Evolutionary conservation across 192 early-diverging fungal genomes (phyloP).

Genomic region (Gaertneriomyces sp.): DNA sequence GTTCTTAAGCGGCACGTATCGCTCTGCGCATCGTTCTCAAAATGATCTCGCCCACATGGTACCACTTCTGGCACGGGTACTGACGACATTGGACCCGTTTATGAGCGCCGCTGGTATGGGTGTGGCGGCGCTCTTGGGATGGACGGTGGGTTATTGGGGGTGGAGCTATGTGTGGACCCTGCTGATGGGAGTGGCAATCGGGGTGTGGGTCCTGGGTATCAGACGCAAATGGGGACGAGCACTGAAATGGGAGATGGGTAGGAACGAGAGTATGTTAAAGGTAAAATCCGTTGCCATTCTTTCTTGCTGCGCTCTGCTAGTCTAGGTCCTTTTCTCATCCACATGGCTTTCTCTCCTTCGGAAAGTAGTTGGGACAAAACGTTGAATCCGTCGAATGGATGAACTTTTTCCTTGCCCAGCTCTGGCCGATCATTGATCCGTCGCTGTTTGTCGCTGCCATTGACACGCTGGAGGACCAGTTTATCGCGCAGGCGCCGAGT

Average conservation of each 20-base stretch:
- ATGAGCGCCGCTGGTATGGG: constrained; percentile 18
- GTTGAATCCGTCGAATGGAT: constrained; percentile 31
- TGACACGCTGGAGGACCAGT: constrained; percentile 30
- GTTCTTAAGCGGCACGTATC: constrained; percentile 11
- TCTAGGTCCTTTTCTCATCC: not conserved
- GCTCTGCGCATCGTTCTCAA: constrained; percentile 1
- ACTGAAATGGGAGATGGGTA: constrained; percentile 17
- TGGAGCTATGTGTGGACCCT: constrained; percentile 26
- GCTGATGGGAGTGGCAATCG: constrained; percentile 8
- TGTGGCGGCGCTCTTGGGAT: constrained; percentile 5
- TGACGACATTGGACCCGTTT: constrained; percentile 27
- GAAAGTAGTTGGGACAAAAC: constrained; percentile 16
- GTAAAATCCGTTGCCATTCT: not conserved
- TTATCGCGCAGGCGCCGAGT: constrained; percentile 23
- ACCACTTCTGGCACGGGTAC: constrained; percentile 21
- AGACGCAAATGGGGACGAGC: constrained; percentile 14
- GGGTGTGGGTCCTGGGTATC: constrained; percentile 11
- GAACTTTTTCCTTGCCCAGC: constrained; percentile 34
- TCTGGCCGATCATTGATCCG: constrained; percentile 36
- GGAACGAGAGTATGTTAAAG: constrained; percentile 22
- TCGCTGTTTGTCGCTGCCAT: constrained; percentile 22
- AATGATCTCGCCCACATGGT: not conserved
- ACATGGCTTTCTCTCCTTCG: not conserved
- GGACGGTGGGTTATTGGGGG: constrained; percentile 25
- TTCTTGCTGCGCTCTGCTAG: not conserved